A percentile compares a stretch with the other conserved stretches of the same genome.
Conservation (phyloP, 2,329 filamentous ascomycete species). For the Talaromyces sp. region DNA sequence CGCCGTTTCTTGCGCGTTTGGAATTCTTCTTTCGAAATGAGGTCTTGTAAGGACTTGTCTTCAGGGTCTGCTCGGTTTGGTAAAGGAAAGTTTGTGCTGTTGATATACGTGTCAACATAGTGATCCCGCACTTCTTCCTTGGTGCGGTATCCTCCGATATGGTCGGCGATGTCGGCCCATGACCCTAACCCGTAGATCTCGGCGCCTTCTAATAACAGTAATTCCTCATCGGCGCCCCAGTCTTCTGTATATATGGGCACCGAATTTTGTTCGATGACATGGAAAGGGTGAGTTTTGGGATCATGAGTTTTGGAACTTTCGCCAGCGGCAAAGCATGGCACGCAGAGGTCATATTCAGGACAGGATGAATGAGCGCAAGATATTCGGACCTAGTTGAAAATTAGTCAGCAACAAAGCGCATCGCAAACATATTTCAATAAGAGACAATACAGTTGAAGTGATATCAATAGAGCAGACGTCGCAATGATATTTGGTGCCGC, state of each 20-base stretch:
- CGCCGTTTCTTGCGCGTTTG: slow-evolving; percentile 86
- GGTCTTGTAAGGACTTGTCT: slow-evolving; percentile 70
- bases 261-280: slow-evolving; percentile 96
- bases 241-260: slow-evolving; percentile 92
- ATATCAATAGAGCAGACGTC: slow-evolving; percentile 96
- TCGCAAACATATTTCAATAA: background rate
- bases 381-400: slow-evolving; percentile 71
- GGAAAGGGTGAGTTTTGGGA: slow-evolving; percentile 77
- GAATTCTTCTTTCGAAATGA: slow-evolving; percentile 85
- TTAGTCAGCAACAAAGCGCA: background rate
- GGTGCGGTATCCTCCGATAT: slow-evolving; percentile 88
- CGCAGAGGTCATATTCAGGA: slow-evolving; percentile 93
- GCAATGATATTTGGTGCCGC: slow-evolving; percentile 91
- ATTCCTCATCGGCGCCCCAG: slow-evolving; percentile 95
- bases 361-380: slow-evolving; percentile 78
- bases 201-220: slow-evolving; percentile 86
- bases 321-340: slow-evolving; percentile 85
- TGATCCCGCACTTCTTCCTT: slow-evolving; percentile 96
- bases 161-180: slow-evolving; percentile 96
- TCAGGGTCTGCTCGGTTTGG: slow-evolving; percentile 78
- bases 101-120: slow-evolving; percentile 80
- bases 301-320: slow-evolving; percentile 77
- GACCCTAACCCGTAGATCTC: slow-evolving; percentile 95
- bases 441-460: slow-evolving; percentile 70
- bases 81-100: slow-evolving; percentile 77